Base-by-base conservation (phyloP, 2,329 filamentous ascomycete species). In the Trichoderma cornu-damae region DNA sequence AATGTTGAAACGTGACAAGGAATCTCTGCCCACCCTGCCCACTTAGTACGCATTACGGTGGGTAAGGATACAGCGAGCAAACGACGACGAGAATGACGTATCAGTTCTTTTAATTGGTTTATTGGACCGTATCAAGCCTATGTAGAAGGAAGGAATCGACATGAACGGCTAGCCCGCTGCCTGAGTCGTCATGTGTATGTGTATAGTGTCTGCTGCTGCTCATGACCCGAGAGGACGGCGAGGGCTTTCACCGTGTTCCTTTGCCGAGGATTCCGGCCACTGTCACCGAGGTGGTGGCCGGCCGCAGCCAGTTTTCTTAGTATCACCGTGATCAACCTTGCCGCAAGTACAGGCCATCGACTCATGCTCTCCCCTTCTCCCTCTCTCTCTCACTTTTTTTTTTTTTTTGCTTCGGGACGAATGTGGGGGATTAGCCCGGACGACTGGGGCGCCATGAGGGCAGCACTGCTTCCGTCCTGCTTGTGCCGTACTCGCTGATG, bases 361-460 rank as follows among this genome's bases (percentile, higher is more conserved):
- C 49, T 52, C 11, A 14, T 26, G 6, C 28, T 34, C 26, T 24
- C 11, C 12, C 24, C 12, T 24, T 49, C 30, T 37, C 12, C 4
- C 11, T 26, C 16, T 32, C 46, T 30, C 40, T 20, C 2, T 28
- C 40, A 46, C 30, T 37, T 44, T 22, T 14, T 20, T 28, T 40
- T 34, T 53, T 8, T 6, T 8, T 37, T 34, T 20, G 11, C 24
- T 26, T 54, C 32, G 40, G 18, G 32, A 16, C 20, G 30, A 46
- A n/a, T 54, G 51, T 54, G 51, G 51, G 47, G 51, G 40, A 46
- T 44, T 28, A 26, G 12, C 40, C n/a, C 16, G n/a, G 51, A n/a
- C 18, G 20, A 46, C 51, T 24, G 16, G 51, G 40, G 51, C 30
- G 30, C 51, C 51, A 46, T 54, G 51, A 46, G 40, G 37, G 51